phyloP scores from a whole-genome alignment of 2,329 filamentous ascomycete genomes.

The Colletotrichum lentis region DNA sequence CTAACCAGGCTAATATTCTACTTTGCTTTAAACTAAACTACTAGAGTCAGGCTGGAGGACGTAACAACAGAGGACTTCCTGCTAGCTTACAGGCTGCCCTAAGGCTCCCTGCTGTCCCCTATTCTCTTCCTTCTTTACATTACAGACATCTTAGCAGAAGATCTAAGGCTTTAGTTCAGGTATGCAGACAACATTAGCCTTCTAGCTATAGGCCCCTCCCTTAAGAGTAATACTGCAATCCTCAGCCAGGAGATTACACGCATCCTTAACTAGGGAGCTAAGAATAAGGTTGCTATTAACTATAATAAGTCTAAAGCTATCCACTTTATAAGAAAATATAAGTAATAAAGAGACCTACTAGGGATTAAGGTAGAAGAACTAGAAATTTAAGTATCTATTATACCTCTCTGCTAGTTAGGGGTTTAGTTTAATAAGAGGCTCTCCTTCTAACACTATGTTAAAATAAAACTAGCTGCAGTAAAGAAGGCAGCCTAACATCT shows the following conservation, averaged over 20 bases:
- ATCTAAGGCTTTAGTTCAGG: neutral
- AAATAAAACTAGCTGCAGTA: neutral
- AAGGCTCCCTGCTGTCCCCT: conserved; percentile 28
- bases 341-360: neutral
- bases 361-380: neutral
- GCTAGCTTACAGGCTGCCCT: conserved; percentile 5
- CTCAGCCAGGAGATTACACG: neutral
- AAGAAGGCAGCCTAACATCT: neutral
- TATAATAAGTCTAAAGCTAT: neutral
- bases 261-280: neutral
- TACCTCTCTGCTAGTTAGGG: neutral
- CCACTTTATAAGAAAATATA: conserved; percentile 2
- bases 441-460: neutral
- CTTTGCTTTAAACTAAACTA: conserved; percentile 4
- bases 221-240: neutral
- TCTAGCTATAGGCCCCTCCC: neutral
- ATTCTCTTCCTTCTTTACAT: conserved; percentile 32
- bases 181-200: conserved; percentile 14
- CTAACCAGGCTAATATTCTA: conserved; percentile 1
- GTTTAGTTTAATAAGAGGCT: conserved; percentile 7
- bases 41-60: conserved; percentile 15
- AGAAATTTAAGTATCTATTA: no score
- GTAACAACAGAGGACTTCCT: neutral
- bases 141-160: conserved; percentile 1
- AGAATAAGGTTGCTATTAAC: conserved; percentile 13